phyloP scores from a whole-genome alignment of 495 filamentous ascomycete species.

The Daldinia bambusicola region DNA sequence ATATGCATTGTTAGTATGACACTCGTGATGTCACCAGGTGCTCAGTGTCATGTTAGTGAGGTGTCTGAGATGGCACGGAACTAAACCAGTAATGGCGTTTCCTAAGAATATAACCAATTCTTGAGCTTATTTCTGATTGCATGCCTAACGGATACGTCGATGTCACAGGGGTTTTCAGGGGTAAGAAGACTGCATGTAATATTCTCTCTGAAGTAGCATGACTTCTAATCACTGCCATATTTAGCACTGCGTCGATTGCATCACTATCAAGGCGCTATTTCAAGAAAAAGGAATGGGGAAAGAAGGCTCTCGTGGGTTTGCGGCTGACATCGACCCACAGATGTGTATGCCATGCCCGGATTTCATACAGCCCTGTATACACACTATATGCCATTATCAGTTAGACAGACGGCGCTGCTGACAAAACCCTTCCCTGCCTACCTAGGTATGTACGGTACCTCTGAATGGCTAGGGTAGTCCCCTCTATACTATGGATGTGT shows the following conservation, averaged over 20 bases:
- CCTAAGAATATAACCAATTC: not conserved
- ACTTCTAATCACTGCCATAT: not conserved
- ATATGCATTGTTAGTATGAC: not conserved
- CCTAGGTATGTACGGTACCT: no score
- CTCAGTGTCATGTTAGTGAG: no score
- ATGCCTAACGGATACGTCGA: not conserved
- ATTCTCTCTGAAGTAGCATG: not conserved
- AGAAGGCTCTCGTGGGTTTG: no score
- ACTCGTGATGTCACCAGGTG: not conserved
- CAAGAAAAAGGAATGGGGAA: no score
- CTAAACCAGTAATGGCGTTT: not conserved
- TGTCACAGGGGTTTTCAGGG: not conserved
- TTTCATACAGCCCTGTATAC: no score
- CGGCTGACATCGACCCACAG: no score
- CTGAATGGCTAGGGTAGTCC: no score
- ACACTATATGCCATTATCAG: no score
- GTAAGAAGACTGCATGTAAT: not conserved
- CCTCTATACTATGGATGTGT: no score
- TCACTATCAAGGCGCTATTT: not conserved
- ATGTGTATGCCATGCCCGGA: no score
- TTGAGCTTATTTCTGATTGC: not conserved
- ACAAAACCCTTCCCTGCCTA: no score
- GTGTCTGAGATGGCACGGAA: not conserved
- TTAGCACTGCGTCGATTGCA: not conserved
- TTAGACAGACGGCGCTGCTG: no score